Base-by-base conservation (phyloP, 2,329 filamentous ascomycete species). In the Fusarium austroafricanum region DNA sequence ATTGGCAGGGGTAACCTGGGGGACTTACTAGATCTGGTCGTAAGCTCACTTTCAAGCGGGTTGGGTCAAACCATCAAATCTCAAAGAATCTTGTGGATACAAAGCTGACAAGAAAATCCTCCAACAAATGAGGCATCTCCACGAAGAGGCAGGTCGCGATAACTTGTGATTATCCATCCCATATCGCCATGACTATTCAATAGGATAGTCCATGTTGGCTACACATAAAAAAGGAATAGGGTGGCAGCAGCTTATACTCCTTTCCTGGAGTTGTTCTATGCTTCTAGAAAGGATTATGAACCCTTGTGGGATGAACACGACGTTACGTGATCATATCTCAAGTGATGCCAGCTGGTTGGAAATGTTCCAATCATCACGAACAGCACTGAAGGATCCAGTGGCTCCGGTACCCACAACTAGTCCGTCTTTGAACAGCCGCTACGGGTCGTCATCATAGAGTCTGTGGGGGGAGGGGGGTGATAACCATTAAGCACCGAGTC, bases 381-480 rank as follows among this genome's bases (percentile, higher is more conserved):
- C 28, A 51, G 45, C 31, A 47, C 26, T n/a, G 44, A 49, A 31
- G 35, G 42, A 55, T 59, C 59, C 63, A 56, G 62, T 49, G 54
- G 52, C 49, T 45, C 39, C 52, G 53, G 50, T 71, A 65, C 59
- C 55, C 65, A 67, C 70, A 69, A 20, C 35, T 57, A 67, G 55
- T 61, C 57, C 64, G 54, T 61, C 55, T 67, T 59, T 70, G 52
- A 59, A 62, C 60, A 67, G 71, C 69, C 65, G 67, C 70, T 71
- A 60, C 72, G 72, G 72, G 61, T 72, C 72, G 70, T 64, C 60
- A 73, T 51, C 61, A 73, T 55, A 67, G 64, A 70, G 67, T 63
- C 58, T 49, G 53, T 44, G 70, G 68, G 68, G 29, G 59, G 65
- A 47, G 26, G n/a, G n/a, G n/a, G n/a, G n/a, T n/a, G n/a, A 44